Evolutionary conservation across 306 rosid genomes (phyloP), one percentile per base, ranked within the genome.

Genomic region (Macrotyloma uniflorum): DNA sequence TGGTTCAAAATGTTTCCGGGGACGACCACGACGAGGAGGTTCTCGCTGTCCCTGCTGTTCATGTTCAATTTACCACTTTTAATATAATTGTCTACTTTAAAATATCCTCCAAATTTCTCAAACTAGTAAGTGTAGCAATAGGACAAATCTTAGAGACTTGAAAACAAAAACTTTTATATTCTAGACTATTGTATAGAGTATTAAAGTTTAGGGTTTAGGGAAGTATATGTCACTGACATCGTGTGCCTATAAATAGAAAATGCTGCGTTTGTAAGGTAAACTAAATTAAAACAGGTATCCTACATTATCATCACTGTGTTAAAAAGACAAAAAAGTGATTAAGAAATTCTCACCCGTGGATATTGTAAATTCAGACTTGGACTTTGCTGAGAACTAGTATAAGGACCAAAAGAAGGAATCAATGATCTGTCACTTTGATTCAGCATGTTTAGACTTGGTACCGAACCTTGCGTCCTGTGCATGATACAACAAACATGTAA

Each of bases 11-110:
- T 15, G 36, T 18, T 63, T 40, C 3, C 16, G 50, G 30, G 66
- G 47, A 35, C 78, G 68, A 42, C 61, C 74, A 12, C 59, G 75
- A 53, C 79, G 43, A 10, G 79, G 24, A 3, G 38, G 16, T 30
- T 12, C 32, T 66, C 24, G 49, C 5, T 16, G 40, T 20, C 22
- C 64, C 49, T 33, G 38, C 8, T 24, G 40, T 54, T 33, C 38
- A 36, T 18, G 22, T 50, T 19, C 24, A 53, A 23, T 32, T 19
- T 19, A 20, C 14, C 32, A 12, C 54, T 8, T 71, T 71, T 71
- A 71, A 30, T 36, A 7, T 36, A 8, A 36, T 8, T 33, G 5
- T 5, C n/a, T n/a, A n/a, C n/a, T 8, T 8, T 36, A 2, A 36
- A 36, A 36, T 26, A 26, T 26, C 1, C 1, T 26, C 28, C 28